Conservation (phyloP, 176 grass and related monocot species). For the Bonia amplexicaulis region DNA sequence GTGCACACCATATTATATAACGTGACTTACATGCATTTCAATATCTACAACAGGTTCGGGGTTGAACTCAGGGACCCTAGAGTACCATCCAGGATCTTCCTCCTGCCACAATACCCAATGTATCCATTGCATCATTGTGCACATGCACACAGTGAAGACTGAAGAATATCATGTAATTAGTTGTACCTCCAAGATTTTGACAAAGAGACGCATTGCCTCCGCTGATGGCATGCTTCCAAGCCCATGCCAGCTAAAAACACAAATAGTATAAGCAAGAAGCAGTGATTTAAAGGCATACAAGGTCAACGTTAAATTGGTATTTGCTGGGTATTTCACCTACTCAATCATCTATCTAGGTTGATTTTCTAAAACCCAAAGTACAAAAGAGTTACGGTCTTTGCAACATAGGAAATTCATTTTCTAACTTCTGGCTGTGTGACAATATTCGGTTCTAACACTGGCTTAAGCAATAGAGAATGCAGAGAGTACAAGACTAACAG, state of each 20-base stretch:
- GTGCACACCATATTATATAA: neutral
- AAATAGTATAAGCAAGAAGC: constrained; percentile 5
- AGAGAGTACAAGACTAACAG: neutral
- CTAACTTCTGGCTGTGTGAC: neutral
- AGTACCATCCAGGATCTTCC: constrained; percentile 99
- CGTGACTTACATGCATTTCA: constrained; percentile 75
- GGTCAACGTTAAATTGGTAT: neutral
- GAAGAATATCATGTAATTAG: neutral
- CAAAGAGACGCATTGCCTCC: constrained; percentile 97
- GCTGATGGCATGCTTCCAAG: constrained; percentile 80
- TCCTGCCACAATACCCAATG: constrained; percentile 47
- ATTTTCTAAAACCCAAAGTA: constrained; percentile 9
- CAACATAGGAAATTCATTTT: neutral
- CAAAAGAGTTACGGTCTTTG: neutral
- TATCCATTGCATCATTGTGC: constrained; percentile 10
- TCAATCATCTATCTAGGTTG: neutral
- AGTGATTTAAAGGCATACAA: neutral
- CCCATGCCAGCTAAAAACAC: constrained; percentile 77
- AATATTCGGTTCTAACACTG: neutral
- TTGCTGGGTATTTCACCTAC: neutral
- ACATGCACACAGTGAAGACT: neutral
- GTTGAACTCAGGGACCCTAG: constrained; percentile 64
- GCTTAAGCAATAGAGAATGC: neutral
- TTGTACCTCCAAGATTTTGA: constrained; percentile 97
- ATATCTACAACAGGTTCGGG: constrained; percentile 76